Evolutionary conservation across 1,284 basidiomycete genomes (phyloP), one percentile per base, ranked within the genome.

Genomic region (Tylopilus orsonianus): DNA sequence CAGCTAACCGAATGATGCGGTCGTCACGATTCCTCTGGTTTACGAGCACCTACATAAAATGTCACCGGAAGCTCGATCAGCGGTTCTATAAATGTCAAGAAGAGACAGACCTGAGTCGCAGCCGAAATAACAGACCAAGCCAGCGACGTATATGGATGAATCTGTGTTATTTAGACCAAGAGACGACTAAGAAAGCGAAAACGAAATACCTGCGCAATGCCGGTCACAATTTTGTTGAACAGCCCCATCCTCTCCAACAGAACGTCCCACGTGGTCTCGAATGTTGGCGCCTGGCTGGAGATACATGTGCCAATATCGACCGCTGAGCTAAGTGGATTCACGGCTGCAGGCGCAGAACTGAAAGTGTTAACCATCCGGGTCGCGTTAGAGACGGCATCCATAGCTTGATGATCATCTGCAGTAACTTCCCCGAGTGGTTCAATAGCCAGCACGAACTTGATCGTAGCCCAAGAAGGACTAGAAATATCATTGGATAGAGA

Each of bases 201-300:
- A 27, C 3, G 0, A 36, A 0, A 13, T 26, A 43, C 32, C 22
- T 43, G 7, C 12, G 23, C 47, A 10, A 44, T 29, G 5, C 19
- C 14, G 4, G 38, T 3, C 4, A 41, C 48, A 6, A 45, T 49
- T 20, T 41, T 26, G 38, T 49, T 32, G 7, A 45, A 49, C 2
- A 32, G 18, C 8, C 16, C 18, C 26, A 49, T 5, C 33, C 20
- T 44, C 5, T 41, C 4, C 33, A 49, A 34, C 16, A 49, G 26
- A 27, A 27, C 26, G 26, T 10, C 26, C 26, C 26, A 27, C 26
- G 26, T 6, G 29, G 24, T 39, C 20, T 51, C 13, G 5, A 44
- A 14, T 5, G 37, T 30, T 36, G 34, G 24, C 10, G 16, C 8
- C 4, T 35, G 5, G 26, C 26, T n/a, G 18, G 4, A 13, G 3